These are phyloP conservation scores for Pseudonitzschia multiseries DNA, from an alignment of 108 stramenopile species.

Conservation along the genomic window DNA sequence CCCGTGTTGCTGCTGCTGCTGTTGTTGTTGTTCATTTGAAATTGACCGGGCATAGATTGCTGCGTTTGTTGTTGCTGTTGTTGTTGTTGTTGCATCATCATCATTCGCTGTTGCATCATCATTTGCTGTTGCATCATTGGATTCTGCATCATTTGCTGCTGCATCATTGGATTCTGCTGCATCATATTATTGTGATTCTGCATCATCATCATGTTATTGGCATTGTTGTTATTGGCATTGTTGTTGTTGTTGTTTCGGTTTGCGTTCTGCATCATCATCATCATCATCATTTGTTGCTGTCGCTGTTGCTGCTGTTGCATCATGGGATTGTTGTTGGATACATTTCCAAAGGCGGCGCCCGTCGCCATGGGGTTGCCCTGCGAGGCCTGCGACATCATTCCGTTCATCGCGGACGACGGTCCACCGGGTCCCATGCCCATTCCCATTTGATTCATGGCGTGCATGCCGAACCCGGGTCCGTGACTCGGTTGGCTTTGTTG, in stretches of 20 bases:
- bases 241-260: too few species aligned
- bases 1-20: not conserved
- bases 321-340: too few species aligned
- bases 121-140: conserved; percentile 24
- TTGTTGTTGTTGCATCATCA: conserved; percentile 39
- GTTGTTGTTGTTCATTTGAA: conserved; percentile 1
- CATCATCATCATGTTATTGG: conserved; percentile 20
- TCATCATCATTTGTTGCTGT: conserved; percentile 22
- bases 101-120: conserved; percentile 38
- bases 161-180: conserved; percentile 20
- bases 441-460: conserved; percentile 25
- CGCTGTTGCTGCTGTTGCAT: conserved; percentile 19
- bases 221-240: not conserved
- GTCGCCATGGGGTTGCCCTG: conserved; percentile 31
- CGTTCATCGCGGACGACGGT: conserved; percentile 34
- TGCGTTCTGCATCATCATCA: conserved; percentile 21
- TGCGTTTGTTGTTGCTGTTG: conserved; percentile 10
- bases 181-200: not conserved
- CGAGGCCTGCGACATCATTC: too few species aligned
- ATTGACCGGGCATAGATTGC: conserved; percentile 10
- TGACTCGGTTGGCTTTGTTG: conserved; percentile 31
- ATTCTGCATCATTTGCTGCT: conserved; percentile 25
- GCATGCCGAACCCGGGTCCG: conserved; percentile 11
- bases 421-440: not conserved
- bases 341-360: conserved; percentile 8